Evolutionary conservation across 257 asterid genomes (phyloP), one percentile per base, ranked within the genome.

Genomic region (Thymus mandschuricus): DNA sequence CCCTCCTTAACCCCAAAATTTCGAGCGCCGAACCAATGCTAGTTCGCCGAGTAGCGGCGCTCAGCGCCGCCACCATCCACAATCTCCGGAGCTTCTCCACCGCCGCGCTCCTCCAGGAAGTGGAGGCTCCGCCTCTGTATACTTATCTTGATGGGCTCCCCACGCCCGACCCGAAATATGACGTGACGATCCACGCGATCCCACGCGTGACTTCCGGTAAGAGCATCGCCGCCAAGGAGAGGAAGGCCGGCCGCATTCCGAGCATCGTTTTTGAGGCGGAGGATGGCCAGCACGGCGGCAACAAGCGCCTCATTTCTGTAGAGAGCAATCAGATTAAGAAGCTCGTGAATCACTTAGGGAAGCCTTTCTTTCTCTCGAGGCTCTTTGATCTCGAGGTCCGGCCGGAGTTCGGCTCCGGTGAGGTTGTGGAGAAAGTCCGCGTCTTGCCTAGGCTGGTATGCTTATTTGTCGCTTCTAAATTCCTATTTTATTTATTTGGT

Each of bases 281-380:
- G 35, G 96, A 94, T 65, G 99, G 97, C 12, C 95, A 94, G 79
- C 88, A 85, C 68, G 98, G 97, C 27, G 98, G 99, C 69, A 95
- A 88, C 76, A 92, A 95, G 83, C 87, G 96, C 66, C 96, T 95
- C 63, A 81, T 95, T 66, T 88, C 98, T 3, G 96, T 95, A 5
- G 88, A 86, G 63, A 66, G 74, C 10, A 95, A 95, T 66, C 98
- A 92, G 95, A 86, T 95, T 29, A 92, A 89, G 87, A 95, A 95
- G 82, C 99, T 95, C 30, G 97, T 95, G 27, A 86, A 54, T 73
- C 90, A 87, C 62, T 13, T 90, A 68, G 97, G 99, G 0, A 83
- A 78, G 29, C 67, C 94, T 3, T 86, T 84, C 83, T 92, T 95
- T 49, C 92, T 92, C 5, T 85, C 96, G n/a, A n/a, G n/a, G n/a